Conservation (phyloP, 306 rosid genomes). For the Quillaja saponaria region DNA sequence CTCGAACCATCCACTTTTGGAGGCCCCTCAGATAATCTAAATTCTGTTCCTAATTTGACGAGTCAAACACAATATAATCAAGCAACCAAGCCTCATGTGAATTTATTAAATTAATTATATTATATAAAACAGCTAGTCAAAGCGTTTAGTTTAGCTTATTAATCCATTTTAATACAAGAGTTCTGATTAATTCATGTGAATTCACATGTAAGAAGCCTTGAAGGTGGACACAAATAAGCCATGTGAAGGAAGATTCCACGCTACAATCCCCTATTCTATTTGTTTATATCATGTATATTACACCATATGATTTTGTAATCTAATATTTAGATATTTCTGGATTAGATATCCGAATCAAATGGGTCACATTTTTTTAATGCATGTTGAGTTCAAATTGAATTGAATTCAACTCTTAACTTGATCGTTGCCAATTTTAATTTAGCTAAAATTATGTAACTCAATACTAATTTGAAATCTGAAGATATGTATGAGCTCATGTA, state of each 20-base stretch:
- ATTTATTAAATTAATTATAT: not conserved
- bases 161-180: conserved; percentile 10
- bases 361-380: too few species aligned
- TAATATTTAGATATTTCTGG: too few species aligned
- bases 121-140: not conserved
- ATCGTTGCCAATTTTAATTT: too few species aligned
- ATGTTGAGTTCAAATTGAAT: too few species aligned
- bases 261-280: not conserved
- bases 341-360: too few species aligned
- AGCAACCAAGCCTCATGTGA: conserved; percentile 18
- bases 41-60: conserved; percentile 30
- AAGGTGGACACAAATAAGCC: conserved; percentile 8
- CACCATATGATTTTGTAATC: too few species aligned
- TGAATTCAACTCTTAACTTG: too few species aligned
- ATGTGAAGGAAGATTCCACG: conserved; percentile 21
- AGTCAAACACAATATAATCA: conserved; percentile 25
- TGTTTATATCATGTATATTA: too few species aligned
- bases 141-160: conserved; percentile 19
- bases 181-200: conserved; percentile 7
- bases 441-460: not conserved
- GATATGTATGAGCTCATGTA: conserved; percentile 9
- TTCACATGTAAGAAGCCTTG: conserved; percentile 14
- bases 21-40: conserved; percentile 9
- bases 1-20: conserved; percentile 28
- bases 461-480: not conserved